These are phyloP conservation scores for Excoecaria cochinchinensis DNA, from an alignment of 345 rosid species.

Conservation along the genomic window DNA sequence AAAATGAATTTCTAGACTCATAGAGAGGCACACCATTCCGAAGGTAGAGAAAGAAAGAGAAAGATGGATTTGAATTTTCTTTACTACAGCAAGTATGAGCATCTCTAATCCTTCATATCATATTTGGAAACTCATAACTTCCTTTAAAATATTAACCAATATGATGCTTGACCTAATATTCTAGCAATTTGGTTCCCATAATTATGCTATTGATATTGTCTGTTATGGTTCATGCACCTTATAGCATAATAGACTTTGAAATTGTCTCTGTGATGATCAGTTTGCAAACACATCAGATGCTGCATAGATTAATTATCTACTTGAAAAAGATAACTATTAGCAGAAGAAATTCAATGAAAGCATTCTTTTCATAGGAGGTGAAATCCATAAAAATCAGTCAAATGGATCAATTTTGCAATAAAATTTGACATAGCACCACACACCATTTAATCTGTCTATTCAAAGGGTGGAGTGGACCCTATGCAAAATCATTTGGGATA, in stretches of 20 bases:
- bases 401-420: not conserved
- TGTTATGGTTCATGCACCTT: not conserved
- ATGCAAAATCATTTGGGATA: not conserved
- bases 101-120: not conserved
- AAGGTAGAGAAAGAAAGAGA: not conserved
- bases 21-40: not conserved
- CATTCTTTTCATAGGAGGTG: not conserved
- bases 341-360: not conserved
- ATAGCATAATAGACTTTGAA: not conserved
- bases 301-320: not conserved
- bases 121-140: not conserved
- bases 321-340: not conserved
- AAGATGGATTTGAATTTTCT: not conserved
- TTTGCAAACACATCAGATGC: not conserved
- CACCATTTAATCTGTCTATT: not conserved
- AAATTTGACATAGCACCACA: not conserved
- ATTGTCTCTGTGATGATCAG: not conserved
- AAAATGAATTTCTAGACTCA: not conserved
- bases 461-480: not conserved
- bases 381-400: not conserved
- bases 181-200: not conserved
- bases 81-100: not conserved
- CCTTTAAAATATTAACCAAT: not conserved
- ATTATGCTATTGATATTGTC: not conserved
- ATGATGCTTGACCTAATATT: not conserved